Base-by-base conservation (phyloP, 2,329 filamentous ascomycete species). In the Ophiostoma pallidulum region DNA sequence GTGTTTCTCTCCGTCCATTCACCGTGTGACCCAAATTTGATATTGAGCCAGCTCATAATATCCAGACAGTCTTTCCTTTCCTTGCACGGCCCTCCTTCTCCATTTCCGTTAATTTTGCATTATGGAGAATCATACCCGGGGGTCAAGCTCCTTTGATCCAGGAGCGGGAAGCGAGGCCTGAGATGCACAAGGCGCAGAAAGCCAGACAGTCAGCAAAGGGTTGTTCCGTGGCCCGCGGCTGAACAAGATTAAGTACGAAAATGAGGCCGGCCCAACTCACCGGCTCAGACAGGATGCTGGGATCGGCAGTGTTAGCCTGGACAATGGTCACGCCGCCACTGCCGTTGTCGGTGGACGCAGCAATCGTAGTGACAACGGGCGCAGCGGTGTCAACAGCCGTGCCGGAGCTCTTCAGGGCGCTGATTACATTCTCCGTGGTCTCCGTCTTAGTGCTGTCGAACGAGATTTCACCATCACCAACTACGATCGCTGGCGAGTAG, bases 401-500 rank as follows among this genome's bases (percentile, higher is more conserved):
- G 14, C 7, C 29, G 20, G 26, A 12, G 35, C n/a, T 31, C 29
- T 38, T 40, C 24, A 46, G 18, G 19, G 43, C 39, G 31, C 32
- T 28, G 28, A 37, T 16, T 3, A 35, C 33, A 8, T 18, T 16
- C 9, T 9, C 37, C 4, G 19, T 22, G 5, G n/a, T n/a, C n/a
- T 20, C 18, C 4, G 13, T 43, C 16, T 44, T 29, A 14, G 20
- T 22, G 18, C 36, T 22, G 16, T 24, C 24, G 36, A 47, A 47
- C 4, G 20, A 28, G 18, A 51, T 47, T 12, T 35, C 49, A 22
- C 48, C 48, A 42, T 50, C 48, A 60, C 61, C 61, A 29, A 61
- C 56, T 46, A 66, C 67, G 59, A 68, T 59, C 54, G 66, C 66
- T 14, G 66, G 66, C 6, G 66, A 68, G 55, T 68, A 68, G 22